Conservation (phyloP, 805 yeast genomes). For the Danielia reshetovae region DNA sequence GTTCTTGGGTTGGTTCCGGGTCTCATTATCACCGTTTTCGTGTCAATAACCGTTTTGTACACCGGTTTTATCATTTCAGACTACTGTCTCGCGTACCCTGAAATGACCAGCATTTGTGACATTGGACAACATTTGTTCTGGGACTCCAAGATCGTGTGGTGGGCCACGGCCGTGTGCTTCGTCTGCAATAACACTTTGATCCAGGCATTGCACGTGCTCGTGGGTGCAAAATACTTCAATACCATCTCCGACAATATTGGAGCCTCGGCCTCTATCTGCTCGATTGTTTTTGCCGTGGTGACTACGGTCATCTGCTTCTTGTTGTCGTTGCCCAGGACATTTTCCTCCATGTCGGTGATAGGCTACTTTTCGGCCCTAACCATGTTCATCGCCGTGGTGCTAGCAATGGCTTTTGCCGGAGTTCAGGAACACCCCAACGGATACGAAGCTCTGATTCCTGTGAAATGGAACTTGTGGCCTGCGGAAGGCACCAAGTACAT, state of each 20-base stretch:
- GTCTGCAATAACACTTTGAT: constrained; percentile 53
- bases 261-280: constrained; percentile 30
- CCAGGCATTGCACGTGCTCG: constrained; percentile 56
- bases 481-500: constrained; percentile 50
- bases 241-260: constrained; percentile 46
- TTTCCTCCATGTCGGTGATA: constrained; percentile 46
- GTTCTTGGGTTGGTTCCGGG: constrained; percentile 59
- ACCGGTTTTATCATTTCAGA: constrained; percentile 55
- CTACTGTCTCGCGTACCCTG: constrained; percentile 52
- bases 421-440: constrained; percentile 46
- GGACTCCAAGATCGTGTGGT: constrained; percentile 51
- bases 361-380: constrained; percentile 54
- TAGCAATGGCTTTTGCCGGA: constrained; percentile 53
- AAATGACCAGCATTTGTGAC: constrained; percentile 50
- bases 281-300: constrained; percentile 50
- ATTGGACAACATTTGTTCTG: constrained; percentile 56
- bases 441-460: constrained; percentile 34
- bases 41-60: constrained; percentile 48
- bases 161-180: constrained; percentile 52
- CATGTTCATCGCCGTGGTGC: constrained; percentile 53
- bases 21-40: constrained; percentile 48
- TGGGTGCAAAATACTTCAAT: constrained; percentile 58
- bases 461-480: constrained; percentile 42
- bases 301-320: constrained; percentile 47
- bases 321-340: constrained; percentile 54